A percentile compares a stretch with the other conserved stretches of the same genome.
Conservation (phyloP, 257 asterid genomes). For the Fraxinus americana region DNA sequence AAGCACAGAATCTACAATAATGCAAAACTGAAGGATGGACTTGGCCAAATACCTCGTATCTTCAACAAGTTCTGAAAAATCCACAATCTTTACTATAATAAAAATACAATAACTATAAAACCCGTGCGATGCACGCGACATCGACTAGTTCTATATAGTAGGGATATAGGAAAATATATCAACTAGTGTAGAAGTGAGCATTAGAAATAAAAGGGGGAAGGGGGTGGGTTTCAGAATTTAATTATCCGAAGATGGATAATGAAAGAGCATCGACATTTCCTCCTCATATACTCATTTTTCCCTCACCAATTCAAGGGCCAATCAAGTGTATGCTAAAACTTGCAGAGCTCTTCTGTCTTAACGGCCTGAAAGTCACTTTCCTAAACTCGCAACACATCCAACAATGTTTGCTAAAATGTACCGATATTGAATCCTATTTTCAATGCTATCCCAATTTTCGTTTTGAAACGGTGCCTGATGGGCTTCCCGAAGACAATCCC, state of each 20-base stretch:
- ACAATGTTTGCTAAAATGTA: slow-evolving; percentile 35
- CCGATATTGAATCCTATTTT: slow-evolving; percentile 32
- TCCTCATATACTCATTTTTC: slow-evolving; percentile 63
- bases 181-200: too few relatives aligned
- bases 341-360: slow-evolving; percentile 47
- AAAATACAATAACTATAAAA: too few relatives aligned
- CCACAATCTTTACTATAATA: too few relatives aligned
- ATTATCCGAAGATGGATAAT: slow-evolving; percentile 16
- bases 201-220: background rate
- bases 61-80: too few relatives aligned
- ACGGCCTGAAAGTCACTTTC: slow-evolving; percentile 53
- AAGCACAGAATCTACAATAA: too few relatives aligned
- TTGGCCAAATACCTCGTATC: too few relatives aligned
- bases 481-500: slow-evolving; percentile 50
- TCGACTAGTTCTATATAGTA: too few relatives aligned
- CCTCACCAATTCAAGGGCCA: slow-evolving; percentile 67
- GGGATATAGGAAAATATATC: too few relatives aligned
- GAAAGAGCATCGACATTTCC: slow-evolving; percentile 5
- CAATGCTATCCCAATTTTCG: slow-evolving; percentile 37
- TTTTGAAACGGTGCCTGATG: slow-evolving; percentile 51
- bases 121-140: too few relatives aligned
- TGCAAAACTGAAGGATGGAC: too few relatives aligned
- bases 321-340: slow-evolving; percentile 58
- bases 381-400: slow-evolving; percentile 70
- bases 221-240: too few relatives aligned